Conservation (phyloP, 2,329 filamentous ascomycete genomes). For the Colletotrichum eremochloae region DNA sequence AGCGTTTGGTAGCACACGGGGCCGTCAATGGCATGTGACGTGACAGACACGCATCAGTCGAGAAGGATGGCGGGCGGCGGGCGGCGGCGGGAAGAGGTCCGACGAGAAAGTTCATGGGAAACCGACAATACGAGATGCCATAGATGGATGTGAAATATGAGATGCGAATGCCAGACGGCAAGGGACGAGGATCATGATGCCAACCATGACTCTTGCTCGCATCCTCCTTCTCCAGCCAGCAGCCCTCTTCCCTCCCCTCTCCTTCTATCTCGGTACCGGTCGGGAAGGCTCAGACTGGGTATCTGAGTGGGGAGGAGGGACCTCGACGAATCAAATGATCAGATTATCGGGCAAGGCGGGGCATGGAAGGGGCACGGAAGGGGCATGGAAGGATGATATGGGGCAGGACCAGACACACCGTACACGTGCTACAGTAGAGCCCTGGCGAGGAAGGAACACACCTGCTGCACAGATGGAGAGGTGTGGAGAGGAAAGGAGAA, state of each 20-base stretch:
- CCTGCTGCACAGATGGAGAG: too few species aligned
- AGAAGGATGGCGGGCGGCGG: neutral
- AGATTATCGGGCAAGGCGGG: neutral
- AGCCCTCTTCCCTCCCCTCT: neutral
- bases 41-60: neutral
- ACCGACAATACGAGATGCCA: neutral
- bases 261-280: neutral
- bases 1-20: neutral
- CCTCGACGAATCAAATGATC: conserved; percentile 25
- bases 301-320: conserved; percentile 8
- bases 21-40: neutral
- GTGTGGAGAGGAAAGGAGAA: neutral
- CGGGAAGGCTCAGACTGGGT: neutral
- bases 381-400: conserved; percentile 33
- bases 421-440: neutral
- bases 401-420: conserved; percentile 5
- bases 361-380: conserved; percentile 28
- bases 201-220: conserved; percentile 7
- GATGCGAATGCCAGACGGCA: neutral
- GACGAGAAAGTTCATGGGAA: neutral
- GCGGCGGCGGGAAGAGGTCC: neutral
- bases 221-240: too few species aligned
- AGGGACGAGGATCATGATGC: conserved; percentile 1
- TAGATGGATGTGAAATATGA: too few species aligned
- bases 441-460: neutral